Evolutionary conservation across 2,329 filamentous ascomycete species (phyloP).

Genomic region (Incumbomyces lentus): DNA sequence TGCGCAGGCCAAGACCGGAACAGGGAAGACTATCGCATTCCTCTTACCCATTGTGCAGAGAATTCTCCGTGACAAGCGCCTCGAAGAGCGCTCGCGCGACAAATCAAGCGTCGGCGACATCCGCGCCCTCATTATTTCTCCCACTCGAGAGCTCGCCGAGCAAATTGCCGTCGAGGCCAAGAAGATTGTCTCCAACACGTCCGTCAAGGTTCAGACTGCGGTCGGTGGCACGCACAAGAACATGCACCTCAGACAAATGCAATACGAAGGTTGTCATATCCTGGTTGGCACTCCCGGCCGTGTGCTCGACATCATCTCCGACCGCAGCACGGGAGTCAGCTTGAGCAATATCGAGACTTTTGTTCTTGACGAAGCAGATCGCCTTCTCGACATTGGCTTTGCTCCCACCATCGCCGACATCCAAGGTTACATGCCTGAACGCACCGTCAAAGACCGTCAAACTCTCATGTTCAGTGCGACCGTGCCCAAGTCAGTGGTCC

Average conservation of each 20-base stretch:
- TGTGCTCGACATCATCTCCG: slow-evolving; percentile 37
- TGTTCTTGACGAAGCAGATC: slow-evolving; percentile 52
- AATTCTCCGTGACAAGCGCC: slow-evolving; percentile 26
- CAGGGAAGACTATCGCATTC: slow-evolving; percentile 42
- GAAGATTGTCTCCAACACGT: slow-evolving; percentile 52
- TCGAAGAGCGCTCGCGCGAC: slow-evolving; percentile 28
- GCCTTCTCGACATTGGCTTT: slow-evolving; percentile 55
- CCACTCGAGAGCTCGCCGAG: slow-evolving; percentile 40
- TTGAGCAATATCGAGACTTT: slow-evolving; percentile 40
- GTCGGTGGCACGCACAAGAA: slow-evolving; percentile 83
- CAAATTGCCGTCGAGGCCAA: slow-evolving; percentile 34
- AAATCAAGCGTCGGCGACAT: slow-evolving; percentile 20
- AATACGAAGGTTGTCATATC: slow-evolving; percentile 40
- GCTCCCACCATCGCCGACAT: slow-evolving; percentile 43
- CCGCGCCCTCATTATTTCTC: slow-evolving; percentile 28
- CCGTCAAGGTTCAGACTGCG: slow-evolving; percentile 62
- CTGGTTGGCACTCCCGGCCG: slow-evolving; percentile 41
- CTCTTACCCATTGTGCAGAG: slow-evolving; percentile 39
- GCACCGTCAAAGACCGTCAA: slow-evolving; percentile 55
- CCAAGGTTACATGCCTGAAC: slow-evolving; percentile 36
- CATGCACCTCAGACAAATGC: slow-evolving; percentile 56
- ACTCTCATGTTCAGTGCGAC: slow-evolving; percentile 95
- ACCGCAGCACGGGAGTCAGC: slow-evolving; percentile 32
- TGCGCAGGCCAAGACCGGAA: slow-evolving; percentile 44
- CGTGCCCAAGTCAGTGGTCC: slow-evolving; percentile 71